A percentile compares a stretch with the other conserved stretches of the same genome.
Conservation (phyloP, 1,284 basidiomycete species). For the Puccinia hordei region DNA sequence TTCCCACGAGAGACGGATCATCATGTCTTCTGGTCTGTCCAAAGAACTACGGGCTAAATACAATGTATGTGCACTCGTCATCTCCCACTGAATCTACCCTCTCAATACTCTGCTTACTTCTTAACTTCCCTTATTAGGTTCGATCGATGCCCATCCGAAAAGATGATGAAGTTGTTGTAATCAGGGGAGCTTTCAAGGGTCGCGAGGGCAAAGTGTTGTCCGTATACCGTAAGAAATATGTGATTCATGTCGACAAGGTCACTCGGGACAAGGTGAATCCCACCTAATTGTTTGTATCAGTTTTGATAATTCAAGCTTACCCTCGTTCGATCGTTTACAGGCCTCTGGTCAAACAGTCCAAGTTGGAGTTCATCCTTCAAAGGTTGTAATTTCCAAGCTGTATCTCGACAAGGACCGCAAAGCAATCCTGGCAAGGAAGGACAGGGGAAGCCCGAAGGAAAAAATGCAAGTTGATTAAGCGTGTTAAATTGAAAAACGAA, state of each 20-base stretch:
- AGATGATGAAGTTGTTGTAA: conserved; percentile 97
- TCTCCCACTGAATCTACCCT: background rate
- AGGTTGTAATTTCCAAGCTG: conserved; percentile 76
- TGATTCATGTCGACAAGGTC: conserved; percentile 97
- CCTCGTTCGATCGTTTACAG: background rate
- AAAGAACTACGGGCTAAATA: conserved; percentile 44
- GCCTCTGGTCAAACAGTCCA: conserved; percentile 84
- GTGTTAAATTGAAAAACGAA: background rate
- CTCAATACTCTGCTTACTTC: background rate
- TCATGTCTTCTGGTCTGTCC: conserved; percentile 46
- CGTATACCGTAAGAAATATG: conserved; percentile 99
- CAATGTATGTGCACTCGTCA: conserved; percentile 11
- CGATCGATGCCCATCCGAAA: conserved; percentile 95
- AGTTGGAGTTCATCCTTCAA: conserved; percentile 95
- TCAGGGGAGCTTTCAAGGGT: conserved; percentile 72
- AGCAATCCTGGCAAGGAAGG: conserved; percentile 63
- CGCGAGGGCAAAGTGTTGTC: conserved; percentile 72
- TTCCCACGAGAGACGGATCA: conserved; percentile 62
- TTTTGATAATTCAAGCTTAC: background rate
- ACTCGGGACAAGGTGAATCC: conserved; percentile 83
- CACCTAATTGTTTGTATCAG: background rate
- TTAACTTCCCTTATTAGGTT: conserved; percentile 63
- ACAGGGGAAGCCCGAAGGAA: conserved; percentile 52
- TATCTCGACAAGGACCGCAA: conserved; percentile 62
- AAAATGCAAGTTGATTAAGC: conserved; percentile 45